These are phyloP conservation scores for Pseudogymnoascus sp. DNA, from an alignment of 2,329 filamentous ascomycete genomes.

Conservation along the genomic window DNA sequence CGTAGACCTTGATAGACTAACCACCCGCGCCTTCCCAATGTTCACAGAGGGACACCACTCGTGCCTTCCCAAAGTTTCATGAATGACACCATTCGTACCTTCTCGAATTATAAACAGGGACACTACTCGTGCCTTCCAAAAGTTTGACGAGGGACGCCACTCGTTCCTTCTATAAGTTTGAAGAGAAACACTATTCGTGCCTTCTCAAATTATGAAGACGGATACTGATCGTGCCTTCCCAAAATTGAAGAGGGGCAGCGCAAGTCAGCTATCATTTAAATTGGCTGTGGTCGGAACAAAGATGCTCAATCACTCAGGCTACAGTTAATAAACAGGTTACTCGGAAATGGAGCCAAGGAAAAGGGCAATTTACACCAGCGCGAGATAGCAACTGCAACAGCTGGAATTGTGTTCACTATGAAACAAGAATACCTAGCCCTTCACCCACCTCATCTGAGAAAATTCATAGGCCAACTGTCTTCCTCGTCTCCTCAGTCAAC, in stretches of 20 bases:
- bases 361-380: not conserved
- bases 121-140: not conserved
- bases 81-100: not conserved
- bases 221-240: not conserved
- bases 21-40: too few species aligned
- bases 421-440: not conserved
- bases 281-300: not conserved
- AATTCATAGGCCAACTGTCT: slow-evolving; percentile 1
- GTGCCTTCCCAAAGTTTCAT: not conserved
- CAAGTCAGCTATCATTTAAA: not conserved
- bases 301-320: not conserved
- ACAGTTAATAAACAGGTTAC: not conserved
- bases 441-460: not conserved
- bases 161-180: not conserved
- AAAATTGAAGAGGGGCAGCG: not conserved
- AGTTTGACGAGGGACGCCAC: not conserved
- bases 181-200: not conserved
- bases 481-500: slow-evolving; percentile 17
- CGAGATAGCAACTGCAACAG: not conserved
- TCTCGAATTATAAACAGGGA: not conserved
- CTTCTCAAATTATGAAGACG: not conserved
- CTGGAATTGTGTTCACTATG: not conserved
- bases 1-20: not conserved
- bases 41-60: not conserved
- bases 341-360: not conserved